Percentiles rank a stretch among this genome's conserved stretches.
Conservation (phyloP, 2,329 filamentous ascomycete species). For the Fusarium tupiense region DNA sequence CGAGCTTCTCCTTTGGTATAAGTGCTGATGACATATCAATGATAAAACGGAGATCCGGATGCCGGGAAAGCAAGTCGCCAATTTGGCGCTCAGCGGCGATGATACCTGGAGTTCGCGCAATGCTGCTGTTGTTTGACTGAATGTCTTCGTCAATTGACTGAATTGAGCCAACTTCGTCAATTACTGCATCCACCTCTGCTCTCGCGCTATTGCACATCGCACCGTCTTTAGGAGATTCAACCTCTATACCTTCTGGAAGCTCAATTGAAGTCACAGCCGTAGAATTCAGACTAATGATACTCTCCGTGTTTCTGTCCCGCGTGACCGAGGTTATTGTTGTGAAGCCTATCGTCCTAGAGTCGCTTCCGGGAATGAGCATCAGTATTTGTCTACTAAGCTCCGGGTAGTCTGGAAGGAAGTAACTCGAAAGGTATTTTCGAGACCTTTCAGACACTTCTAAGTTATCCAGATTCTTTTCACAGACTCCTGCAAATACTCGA, state of each 20-base stretch:
- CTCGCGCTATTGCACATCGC: background rate
- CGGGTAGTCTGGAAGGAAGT: background rate
- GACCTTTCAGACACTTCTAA: background rate
- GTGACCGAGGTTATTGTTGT: background rate
- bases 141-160: background rate
- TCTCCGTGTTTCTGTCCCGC: background rate
- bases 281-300: background rate
- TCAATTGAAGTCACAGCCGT: background rate
- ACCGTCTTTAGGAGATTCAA: background rate
- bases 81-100: slow-evolving; percentile 1
- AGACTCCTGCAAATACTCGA: background rate
- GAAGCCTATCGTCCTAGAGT: background rate
- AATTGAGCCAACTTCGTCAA: background rate
- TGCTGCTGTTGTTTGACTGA: background rate
- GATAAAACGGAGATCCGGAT: background rate
- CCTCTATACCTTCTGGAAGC: background rate
- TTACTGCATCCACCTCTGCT: background rate
- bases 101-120: background rate
- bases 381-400: background rate
- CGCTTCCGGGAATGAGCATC: background rate
- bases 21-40: background rate
- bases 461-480: background rate
- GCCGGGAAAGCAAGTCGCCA: background rate
- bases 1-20: background rate
- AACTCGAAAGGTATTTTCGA: background rate